Base-by-base conservation (phyloP, 2,329 filamentous ascomycete species). In the Pseudovirgaria hyperparasitica region DNA sequence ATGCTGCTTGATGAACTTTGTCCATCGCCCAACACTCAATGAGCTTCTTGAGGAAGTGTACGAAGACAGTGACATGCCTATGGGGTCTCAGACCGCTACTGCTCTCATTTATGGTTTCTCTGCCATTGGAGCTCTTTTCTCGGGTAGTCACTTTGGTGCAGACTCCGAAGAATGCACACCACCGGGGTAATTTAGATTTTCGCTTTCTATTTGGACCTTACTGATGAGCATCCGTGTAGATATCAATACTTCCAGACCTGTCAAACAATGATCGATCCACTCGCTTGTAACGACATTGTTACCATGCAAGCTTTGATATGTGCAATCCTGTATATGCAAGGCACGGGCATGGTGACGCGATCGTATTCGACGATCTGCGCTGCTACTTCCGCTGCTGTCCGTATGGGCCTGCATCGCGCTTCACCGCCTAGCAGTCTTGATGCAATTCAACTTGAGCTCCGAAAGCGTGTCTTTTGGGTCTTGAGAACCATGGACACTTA, bases 291-390 rank as follows among this genome's bases (percentile, higher is more conserved):
- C 24, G 80, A 86, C 45, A 60, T 87, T 22, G 69, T 65, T 12
- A 80, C 80, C 2, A 58, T 87, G 6, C 81, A 90, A 48, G 72
- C 77, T 2, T 64, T 90, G 5, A 57, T 85, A 12, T 85, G 82
- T 47, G 80, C 85, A 67, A 78, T 85, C 25, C 58, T 87, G 3
- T 90, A 86, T 45, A 63, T 87, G 1, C 82, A 90, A 44, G 73
- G 77, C 3, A 81, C 82, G 2, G 79, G 80, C 7, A 82, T 82
- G 45, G 58, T 87, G 16, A 81, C 75, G 45, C 78, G 74, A 7
- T 87, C 81, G 46, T 87, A 87, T 50, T 72, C 79, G 0, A 85
- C 82, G 40, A 67, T 87, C 25, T 81, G 81, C 5, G 78, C 87
- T 40, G 81, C 79, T 2, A 59, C 86, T 25, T 70, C 80, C 26